These are phyloP conservation scores for Musa acuminata DNA, from an alignment of 176 grass and related monocot species.

Conservation along the genomic window DNA sequence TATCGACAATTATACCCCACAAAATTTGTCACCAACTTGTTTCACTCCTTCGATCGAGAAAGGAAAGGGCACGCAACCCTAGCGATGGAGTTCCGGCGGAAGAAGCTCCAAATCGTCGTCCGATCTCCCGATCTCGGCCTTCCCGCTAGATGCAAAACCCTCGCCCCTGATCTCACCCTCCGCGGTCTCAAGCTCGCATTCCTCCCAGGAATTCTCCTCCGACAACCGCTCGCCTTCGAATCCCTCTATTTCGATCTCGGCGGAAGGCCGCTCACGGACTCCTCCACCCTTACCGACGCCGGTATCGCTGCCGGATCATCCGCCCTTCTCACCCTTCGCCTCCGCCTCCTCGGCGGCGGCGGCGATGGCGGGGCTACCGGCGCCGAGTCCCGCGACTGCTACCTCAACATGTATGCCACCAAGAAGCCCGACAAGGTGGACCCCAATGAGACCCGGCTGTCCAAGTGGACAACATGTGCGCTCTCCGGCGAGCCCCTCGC, in stretches of 20 bases:
- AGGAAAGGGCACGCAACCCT: slow-evolving; percentile 12
- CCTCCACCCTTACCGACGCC: slow-evolving; percentile 12
- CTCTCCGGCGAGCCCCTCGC: slow-evolving; percentile 76
- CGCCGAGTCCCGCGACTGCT: slow-evolving; percentile 96
- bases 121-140: slow-evolving; percentile 43
- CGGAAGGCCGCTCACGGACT: slow-evolving; percentile 36
- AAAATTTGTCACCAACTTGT: neutral
- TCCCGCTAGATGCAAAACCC: slow-evolving; percentile 15
- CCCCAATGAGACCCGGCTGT: slow-evolving; percentile 85
- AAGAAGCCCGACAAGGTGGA: slow-evolving; percentile 99
- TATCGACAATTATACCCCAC: too few species aligned
- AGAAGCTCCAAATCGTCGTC: slow-evolving; percentile 11
- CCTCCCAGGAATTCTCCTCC: neutral
- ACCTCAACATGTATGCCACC: slow-evolving; percentile 86
- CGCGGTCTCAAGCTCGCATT: slow-evolving; percentile 37
- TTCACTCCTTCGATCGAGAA: neutral
- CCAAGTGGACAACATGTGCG: slow-evolving; percentile 82
- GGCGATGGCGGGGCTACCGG: slow-evolving; percentile 91
- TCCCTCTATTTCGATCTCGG: slow-evolving; percentile 61
- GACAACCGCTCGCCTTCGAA: slow-evolving; percentile 23
- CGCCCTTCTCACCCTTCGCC: slow-evolving; percentile 38
- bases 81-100: slow-evolving; percentile 21
- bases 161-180: slow-evolving; percentile 30
- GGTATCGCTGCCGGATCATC: slow-evolving; percentile 22
- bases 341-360: slow-evolving; percentile 66